These are phyloP conservation scores for Kodamaea fungicola DNA, from an alignment of 1,139 yeast species.

Conservation along the genomic window DNA sequence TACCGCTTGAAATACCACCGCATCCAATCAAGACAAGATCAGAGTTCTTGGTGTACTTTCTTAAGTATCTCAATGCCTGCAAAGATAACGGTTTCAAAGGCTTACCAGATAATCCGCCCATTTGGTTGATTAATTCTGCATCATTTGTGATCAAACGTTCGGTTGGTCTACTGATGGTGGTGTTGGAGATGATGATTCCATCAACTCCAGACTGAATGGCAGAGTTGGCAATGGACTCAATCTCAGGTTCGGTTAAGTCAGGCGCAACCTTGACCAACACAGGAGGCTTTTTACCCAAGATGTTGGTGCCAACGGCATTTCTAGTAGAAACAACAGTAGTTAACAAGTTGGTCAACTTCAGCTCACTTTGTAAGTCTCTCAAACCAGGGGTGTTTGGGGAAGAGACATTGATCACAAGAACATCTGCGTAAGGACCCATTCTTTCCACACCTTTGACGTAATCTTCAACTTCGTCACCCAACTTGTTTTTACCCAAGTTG, in stretches of 20 bases:
- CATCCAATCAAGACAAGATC: conserved; percentile 81
- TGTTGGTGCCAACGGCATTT: conserved; percentile 38
- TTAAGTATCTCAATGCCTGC: conserved; percentile 63
- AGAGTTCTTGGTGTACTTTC: conserved; percentile 72
- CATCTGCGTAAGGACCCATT: conserved; percentile 84
- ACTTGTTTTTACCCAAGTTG: conserved; percentile 88
- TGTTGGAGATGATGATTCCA: conserved; percentile 89
- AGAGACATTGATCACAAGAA: conserved; percentile 85
- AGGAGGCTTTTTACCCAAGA: conserved; percentile 57
- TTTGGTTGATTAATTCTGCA: conserved; percentile 43
- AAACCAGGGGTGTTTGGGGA: conserved; percentile 97
- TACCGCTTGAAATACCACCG: conserved; percentile 85
- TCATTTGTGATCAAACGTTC: conserved; percentile 47
- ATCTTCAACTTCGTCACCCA: conserved; percentile 85
- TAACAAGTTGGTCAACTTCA: conserved; percentile 64
- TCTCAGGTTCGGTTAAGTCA: conserved; percentile 78
- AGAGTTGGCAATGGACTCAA: conserved; percentile 77
- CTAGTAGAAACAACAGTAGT: conserved; percentile 63
- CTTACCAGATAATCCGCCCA: conserved; percentile 89
- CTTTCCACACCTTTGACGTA: conserved; percentile 79
- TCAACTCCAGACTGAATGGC: conserved; percentile 78
- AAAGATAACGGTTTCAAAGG: conserved; percentile 85
- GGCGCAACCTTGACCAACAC: conserved; percentile 91
- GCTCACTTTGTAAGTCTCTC: conserved; percentile 78
- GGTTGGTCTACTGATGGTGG: conserved; percentile 78